Evolutionary conservation across 768 basidiomycete genomes (phyloP), one percentile per base, ranked within the genome.

Genomic region (Strobilomyces dryophilus): DNA sequence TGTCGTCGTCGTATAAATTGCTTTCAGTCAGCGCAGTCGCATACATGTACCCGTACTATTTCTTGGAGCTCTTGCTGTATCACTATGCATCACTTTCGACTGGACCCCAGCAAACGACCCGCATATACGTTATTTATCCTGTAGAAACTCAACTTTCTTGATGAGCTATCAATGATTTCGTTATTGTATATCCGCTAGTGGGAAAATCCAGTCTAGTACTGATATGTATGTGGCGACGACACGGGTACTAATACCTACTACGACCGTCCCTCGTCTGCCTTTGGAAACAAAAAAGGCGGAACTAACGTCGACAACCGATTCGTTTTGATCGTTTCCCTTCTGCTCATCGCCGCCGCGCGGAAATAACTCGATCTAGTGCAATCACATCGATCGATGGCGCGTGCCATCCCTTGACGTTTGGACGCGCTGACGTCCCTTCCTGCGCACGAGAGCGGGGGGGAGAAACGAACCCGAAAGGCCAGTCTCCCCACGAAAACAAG

Each of bases 31-130:
- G 51, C 14, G 39, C 43, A 49, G 51, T 57, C 47, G 42, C 35
- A 11, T 54, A 47, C 61, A 42, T 70, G 66, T 68, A 66, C 56
- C 15, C 21, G 32, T 70, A 62, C 54, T 20, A 29, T 52, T 68
- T 70, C 64, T 67, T 67, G 66, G 59, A 64, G 47, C 45, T 58
- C 47, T 67, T 56, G 57, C 56, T 70, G 58, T 68, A 69, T 66
- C 45, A 45, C 44, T 45, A 63, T 64, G 52, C 63, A 57, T 45
- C 54, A 55, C 57, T 56, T 45, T 67, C 47, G 27, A 53, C 49
- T 39, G 58, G 56, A 49, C 26, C 29, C 24, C 31, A 43, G 47
- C 47, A 41, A n/a, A 54, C 46, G 50, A 55, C 43, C 46, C 4
- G 45, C 42, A 49, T 27, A 41, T 46, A 47, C 15, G 15, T 43